phyloP scores from a whole-genome alignment of 2,329 filamentous ascomycete species.

The Diaporthe aspalathi region DNA sequence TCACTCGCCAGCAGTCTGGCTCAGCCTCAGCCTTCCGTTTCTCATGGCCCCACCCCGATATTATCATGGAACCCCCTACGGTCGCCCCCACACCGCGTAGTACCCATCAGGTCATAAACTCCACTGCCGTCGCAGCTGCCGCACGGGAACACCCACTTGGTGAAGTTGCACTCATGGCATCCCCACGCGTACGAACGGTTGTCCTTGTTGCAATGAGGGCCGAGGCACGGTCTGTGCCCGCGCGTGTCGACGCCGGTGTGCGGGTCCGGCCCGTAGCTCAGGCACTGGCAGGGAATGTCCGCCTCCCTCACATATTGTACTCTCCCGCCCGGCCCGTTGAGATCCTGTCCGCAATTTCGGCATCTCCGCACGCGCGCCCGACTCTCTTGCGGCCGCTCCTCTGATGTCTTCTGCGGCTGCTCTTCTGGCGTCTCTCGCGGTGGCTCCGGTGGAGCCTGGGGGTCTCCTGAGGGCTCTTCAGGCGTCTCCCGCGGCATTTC shows the following conservation, averaged over 20 bases:
- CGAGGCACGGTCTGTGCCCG: not conserved
- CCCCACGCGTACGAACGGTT: not conserved
- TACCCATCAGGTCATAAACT: not conserved
- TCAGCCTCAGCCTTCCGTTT: no score
- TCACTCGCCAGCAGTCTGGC: no score
- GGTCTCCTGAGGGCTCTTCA: no score
- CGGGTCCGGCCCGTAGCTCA: not conserved
- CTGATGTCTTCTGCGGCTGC: not conserved
- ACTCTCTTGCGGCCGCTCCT: no score
- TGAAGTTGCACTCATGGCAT: not conserved
- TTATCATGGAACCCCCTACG: not conserved
- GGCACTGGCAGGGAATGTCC: not conserved
- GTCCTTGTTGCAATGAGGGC: not conserved
- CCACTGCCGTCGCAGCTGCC: not conserved
- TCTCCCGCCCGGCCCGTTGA: not conserved
- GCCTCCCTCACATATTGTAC: not conserved
- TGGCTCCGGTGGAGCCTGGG: no score
- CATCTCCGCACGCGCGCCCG: not conserved
- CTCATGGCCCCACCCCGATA: not conserved
- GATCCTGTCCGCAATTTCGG: not conserved
- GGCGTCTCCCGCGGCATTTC: no score
- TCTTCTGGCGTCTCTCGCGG: no score
- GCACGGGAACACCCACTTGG: not conserved
- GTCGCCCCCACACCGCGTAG: not conserved
- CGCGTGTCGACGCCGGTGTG: not conserved